Conservation (phyloP, 2,329 filamentous ascomycete genomes). For the Hymenoscyphus occultus region DNA sequence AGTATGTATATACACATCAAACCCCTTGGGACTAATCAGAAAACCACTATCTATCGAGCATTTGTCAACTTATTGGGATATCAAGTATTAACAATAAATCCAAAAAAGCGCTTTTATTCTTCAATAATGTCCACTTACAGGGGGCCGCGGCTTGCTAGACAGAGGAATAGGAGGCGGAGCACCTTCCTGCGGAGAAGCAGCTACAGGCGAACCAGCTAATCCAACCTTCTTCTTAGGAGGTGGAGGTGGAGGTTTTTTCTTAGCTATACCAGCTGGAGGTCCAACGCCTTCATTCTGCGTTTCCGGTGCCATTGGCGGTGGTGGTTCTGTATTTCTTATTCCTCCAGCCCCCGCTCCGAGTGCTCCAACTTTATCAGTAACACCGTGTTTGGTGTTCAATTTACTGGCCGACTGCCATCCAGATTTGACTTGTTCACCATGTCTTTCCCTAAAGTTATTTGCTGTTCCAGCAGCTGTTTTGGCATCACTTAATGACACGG, state of each 20-base stretch:
- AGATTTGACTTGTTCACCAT: constrained; percentile 55
- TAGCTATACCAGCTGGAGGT: constrained; percentile 19
- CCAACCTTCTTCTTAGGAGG: constrained; percentile 34
- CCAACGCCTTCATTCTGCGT: background rate
- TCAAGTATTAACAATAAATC: constrained; percentile 2
- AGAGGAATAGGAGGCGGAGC: constrained; percentile 34
- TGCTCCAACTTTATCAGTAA: constrained; percentile 33
- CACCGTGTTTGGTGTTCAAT: constrained; percentile 35
- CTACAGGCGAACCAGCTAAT: constrained; percentile 16
- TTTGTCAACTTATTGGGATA: background rate
- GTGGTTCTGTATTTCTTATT: constrained; percentile 8
- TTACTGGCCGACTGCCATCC: constrained; percentile 45
- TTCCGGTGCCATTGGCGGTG: constrained; percentile 12
- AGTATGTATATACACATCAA: no score
- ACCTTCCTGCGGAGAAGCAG: constrained; percentile 7
- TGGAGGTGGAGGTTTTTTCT: constrained; percentile 39
- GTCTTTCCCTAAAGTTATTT: constrained; percentile 57
- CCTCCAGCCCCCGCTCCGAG: constrained; percentile 26
- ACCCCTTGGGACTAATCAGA: no score
- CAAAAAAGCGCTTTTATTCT: constrained; percentile 6
- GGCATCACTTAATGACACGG: constrained; percentile 50
- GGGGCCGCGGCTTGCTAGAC: constrained; percentile 36
- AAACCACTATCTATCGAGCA: no score
- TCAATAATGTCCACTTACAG: constrained; percentile 32
- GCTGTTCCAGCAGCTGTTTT: constrained; percentile 50